Evolutionary conservation across 805 yeast genomes (phyloP), one percentile per base, ranked within the genome.

Genomic region (Sugiyamaella lignohabitans): DNA sequence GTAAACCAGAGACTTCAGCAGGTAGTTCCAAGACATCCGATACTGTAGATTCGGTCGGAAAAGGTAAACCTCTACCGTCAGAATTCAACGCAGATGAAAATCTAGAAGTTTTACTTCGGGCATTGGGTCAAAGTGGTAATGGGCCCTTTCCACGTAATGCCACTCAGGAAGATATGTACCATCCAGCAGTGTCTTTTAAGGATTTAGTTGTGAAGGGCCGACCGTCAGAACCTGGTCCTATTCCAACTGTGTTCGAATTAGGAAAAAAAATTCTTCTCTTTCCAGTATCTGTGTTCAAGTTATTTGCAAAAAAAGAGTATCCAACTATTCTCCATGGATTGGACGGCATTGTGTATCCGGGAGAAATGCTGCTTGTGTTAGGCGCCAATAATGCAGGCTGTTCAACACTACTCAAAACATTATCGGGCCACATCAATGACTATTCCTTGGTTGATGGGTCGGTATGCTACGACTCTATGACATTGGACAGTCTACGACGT

Each of bases 321-420:
- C 38, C 17, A 5, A 17, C 17, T 8, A 35, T 35, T 14, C 20
- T 35, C 10, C 11, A 8, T 16, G 21, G 62, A 43, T 45, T 59
- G 38, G 51, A 57, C 37, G 57, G 57, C 3, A 36, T 67, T 18
- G 77, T 78, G 8, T 68, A 70, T 46, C 75, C 84, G 1, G 87
- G 87, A 55, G 87, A 82, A 56, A 74, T 82, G 79, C 72, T 80
- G 27, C 66, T 83, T 41, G 87, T 82, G 4, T 63, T 81, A 29
- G 87, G 85, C 44, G 74, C 82, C 52, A 87, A 89, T 2, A 87
- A 89, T 56, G 81, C 91, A 20, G 93, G 91, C 40, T 82, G 89
- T 61, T 80, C 89, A 3, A 76, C 87, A 2, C 68, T 83, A 40
- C 67, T 83, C 60, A 80, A 80, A 55, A 73, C 84, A 2, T 66